phyloP scores from a whole-genome alignment of 179 eudicot genomes.

The Drosera spatulata region DNA sequence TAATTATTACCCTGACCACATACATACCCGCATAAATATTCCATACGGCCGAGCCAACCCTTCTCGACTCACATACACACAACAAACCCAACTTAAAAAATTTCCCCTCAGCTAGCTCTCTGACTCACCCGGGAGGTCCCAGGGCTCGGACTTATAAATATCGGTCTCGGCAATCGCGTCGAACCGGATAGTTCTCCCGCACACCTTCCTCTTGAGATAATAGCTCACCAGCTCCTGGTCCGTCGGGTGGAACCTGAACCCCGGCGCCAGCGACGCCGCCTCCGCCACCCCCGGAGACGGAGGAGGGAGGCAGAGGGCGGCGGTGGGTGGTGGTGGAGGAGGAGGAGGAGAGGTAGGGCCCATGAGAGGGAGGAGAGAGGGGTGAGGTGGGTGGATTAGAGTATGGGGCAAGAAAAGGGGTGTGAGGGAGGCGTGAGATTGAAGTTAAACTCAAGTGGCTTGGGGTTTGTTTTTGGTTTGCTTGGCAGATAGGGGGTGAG shows the following conservation, averaged over 20 bases:
- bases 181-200: constrained; percentile 70
- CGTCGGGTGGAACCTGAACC: constrained; percentile 91
- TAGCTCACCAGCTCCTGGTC: constrained; percentile 92
- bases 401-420: constrained; percentile 49
- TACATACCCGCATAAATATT: too few relatives aligned
- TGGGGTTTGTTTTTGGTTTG: too few relatives aligned
- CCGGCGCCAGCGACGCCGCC: constrained; percentile 79
- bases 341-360: background rate
- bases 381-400: constrained; percentile 24
- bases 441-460: constrained; percentile 17
- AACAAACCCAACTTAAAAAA: background rate
- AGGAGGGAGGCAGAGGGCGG: constrained; percentile 12
- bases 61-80: background rate
- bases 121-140: constrained; percentile 56
- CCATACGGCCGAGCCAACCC: too few relatives aligned
- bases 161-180: constrained; percentile 88
- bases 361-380: constrained; percentile 11
- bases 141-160: constrained; percentile 93
- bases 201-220: constrained; percentile 66
- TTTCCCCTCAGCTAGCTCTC: background rate
- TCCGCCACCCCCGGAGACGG: background rate
- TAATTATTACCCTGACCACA: too few relatives aligned
- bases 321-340: constrained; percentile 6
- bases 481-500: too few relatives aligned
- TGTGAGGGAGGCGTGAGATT: constrained; percentile 36